These are phyloP conservation scores for Lachnellula cervina DNA, from an alignment of 2,329 filamentous ascomycete species.

Conservation along the genomic window DNA sequence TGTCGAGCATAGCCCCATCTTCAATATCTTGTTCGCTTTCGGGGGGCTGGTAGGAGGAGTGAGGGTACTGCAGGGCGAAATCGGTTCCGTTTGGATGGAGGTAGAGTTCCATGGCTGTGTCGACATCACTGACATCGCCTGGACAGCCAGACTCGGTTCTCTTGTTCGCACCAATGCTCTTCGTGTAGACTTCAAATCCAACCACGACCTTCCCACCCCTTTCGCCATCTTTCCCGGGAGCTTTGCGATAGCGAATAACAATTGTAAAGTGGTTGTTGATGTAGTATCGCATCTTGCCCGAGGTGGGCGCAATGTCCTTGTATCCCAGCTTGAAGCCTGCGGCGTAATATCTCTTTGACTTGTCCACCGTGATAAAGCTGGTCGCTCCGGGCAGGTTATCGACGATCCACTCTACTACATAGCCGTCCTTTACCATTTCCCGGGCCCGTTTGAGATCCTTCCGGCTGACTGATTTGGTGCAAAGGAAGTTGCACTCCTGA, in stretches of 20 bases:
- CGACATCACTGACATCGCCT: conserved; percentile 56
- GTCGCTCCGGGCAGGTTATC: conserved; percentile 88
- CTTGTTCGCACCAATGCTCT: conserved; percentile 63
- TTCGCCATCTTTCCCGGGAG: conserved; percentile 62
- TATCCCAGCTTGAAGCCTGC: conserved; percentile 86
- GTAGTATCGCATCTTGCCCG: conserved; percentile 61
- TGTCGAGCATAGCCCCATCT: conserved; percentile 61
- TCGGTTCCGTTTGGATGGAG: conserved; percentile 59
- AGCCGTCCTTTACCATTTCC: conserved; percentile 70
- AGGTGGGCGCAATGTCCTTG: conserved; percentile 57
- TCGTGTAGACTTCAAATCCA: conserved; percentile 85
- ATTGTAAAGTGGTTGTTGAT: conserved; percentile 88
- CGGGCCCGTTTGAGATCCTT: conserved; percentile 62
- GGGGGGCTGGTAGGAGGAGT: conserved; percentile 53
- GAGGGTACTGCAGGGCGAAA: conserved; percentile 47
- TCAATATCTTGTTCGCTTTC: conserved; percentile 53
- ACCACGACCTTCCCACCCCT: conserved; percentile 75
- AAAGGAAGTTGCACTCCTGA: conserved; percentile 66
- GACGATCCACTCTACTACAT: conserved; percentile 90
- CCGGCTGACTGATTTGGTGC: conserved; percentile 61
- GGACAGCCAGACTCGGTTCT: conserved; percentile 65
- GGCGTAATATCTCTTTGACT: conserved; percentile 80
- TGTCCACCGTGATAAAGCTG: conserved; percentile 82
- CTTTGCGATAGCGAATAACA: conserved; percentile 71
- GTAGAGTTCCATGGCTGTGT: conserved; percentile 63